phyloP scores from a whole-genome alignment of 108 stramenopile genomes.

The Pseudonitzschia multiseries region DNA sequence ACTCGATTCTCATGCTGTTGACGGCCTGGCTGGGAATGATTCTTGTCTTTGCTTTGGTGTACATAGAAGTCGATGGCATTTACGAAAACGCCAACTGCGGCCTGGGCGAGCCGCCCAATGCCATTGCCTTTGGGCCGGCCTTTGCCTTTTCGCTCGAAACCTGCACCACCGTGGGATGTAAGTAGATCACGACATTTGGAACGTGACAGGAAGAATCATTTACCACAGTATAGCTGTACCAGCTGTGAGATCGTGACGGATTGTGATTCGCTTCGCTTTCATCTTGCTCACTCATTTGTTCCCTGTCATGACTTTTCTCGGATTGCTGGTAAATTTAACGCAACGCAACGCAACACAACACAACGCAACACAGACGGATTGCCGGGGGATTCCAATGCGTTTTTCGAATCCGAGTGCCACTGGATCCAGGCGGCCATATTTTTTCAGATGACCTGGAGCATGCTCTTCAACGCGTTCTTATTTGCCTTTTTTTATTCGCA shows the following conservation, averaged over 20 bases:
- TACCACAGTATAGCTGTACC: too few relatives aligned
- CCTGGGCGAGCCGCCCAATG: conserved; percentile 37
- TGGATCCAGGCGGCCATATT: conserved; percentile 63
- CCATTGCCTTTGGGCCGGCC: conserved; percentile 42
- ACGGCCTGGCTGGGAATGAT: conserved; percentile 63
- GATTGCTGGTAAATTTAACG: not conserved
- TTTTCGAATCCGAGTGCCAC: conserved; percentile 43
- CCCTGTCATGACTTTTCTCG: too few relatives aligned
- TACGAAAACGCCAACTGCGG: conserved; percentile 54
- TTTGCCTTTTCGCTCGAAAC: conserved; percentile 86
- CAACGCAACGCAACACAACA: not conserved
- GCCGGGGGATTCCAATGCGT: conserved; percentile 4
- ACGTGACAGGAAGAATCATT: too few relatives aligned
- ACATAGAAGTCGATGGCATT: conserved; percentile 44
- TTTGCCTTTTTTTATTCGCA: conserved; percentile 73
- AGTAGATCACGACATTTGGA: not conserved
- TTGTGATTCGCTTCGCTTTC: too few relatives aligned
- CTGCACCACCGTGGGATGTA: conserved; percentile 74
- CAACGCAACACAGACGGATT: conserved; percentile 3
- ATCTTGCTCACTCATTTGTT: too few relatives aligned
- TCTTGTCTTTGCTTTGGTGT: conserved; percentile 65
- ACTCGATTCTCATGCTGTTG: conserved; percentile 46
- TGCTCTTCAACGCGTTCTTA: conserved; percentile 84
- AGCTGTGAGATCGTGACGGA: too few relatives aligned
- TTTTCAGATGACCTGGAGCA: conserved; percentile 69